Evolutionary conservation across 805 yeast species (phyloP).

Genomic region (Nakazawaea wickerhamii): DNA sequence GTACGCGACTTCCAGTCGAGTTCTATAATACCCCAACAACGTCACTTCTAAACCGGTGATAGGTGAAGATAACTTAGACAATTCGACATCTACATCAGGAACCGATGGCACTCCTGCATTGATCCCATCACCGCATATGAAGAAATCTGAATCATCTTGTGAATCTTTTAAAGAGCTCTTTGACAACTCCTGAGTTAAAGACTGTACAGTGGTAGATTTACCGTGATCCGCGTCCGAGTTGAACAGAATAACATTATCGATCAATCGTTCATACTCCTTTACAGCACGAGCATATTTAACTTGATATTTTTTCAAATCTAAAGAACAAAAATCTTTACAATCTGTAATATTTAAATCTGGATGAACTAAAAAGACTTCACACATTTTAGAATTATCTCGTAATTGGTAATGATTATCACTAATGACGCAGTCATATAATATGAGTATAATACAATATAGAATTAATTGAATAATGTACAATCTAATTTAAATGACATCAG

Average conservation of each 20-base stretch:
- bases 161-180: background rate
- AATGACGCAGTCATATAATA: conserved; percentile 6
- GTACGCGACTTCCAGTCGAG: conserved; percentile 1
- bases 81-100: conserved; percentile 1
- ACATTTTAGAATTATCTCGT: conserved; percentile 4
- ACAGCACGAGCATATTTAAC: conserved; percentile 1
- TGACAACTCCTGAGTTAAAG: conserved; percentile 1
- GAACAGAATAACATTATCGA: background rate
- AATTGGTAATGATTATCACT: too few species aligned
- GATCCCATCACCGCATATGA: background rate
- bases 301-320: conserved; percentile 3
- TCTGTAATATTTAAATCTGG: conserved; percentile 11
- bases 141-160: background rate
- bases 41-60: conserved; percentile 1
- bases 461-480: too few species aligned
- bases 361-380: conserved; percentile 11
- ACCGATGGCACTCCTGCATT: background rate
- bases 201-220: background rate
- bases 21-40: conserved; percentile 6
- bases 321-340: background rate
- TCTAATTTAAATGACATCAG: too few species aligned
- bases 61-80: background rate
- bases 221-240: background rate
- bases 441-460: too few species aligned
- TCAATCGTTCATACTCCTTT: conserved; percentile 3